Evolutionary conservation across 352 stramenopile species (phyloP), one percentile per base, ranked within the genome.

Genomic region (Phytophthora pinifolia): DNA sequence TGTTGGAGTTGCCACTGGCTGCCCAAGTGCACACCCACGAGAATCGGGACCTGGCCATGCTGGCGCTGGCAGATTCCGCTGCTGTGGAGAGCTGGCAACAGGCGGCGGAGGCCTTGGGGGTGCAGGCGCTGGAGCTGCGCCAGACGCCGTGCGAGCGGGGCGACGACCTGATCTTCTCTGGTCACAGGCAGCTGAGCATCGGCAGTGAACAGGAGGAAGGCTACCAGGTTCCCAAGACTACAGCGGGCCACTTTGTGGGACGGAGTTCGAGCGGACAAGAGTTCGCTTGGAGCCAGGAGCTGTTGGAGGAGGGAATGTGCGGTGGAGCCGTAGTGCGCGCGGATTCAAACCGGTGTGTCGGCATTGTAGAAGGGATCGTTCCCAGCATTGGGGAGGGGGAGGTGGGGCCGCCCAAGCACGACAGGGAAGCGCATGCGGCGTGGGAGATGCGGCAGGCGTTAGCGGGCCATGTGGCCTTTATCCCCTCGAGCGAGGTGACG

Each of bases 291-390:
- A 93, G 79, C 62, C 67, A 81, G 43, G 69, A 87, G 46, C 64
- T 91, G 9, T 51, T 93, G 29, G 75, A 87, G 47, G 80, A 93
- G 68, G 83, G 83, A 22, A 93, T 93, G 83, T 93, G 83, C 39
- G 83, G 83, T 13, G 83, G 83, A 14, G 83, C 83, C 0, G 83
- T 89, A 12, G 25, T 90, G 29, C 55, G 72, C 48, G 54, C 41
- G 20, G 39, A 52, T 1, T 57, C 57, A 7, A 57, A 70, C 17
- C 48, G 72, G 36, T 89, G 79, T 35, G 71, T 90, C 33, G 83
- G 83, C 3, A 63, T 93, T 44, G 75, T 93, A 9, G 83, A 93
- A 65, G 83, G 83, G 9, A 89, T 92, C 44, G 83, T 93, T 6
- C 81, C 83, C 14, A 65, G 54, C 3, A 68, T 67, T 25, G 45